Evolutionary conservation across 331 rosid species (phyloP).

Genomic region (Quercus phellos): DNA sequence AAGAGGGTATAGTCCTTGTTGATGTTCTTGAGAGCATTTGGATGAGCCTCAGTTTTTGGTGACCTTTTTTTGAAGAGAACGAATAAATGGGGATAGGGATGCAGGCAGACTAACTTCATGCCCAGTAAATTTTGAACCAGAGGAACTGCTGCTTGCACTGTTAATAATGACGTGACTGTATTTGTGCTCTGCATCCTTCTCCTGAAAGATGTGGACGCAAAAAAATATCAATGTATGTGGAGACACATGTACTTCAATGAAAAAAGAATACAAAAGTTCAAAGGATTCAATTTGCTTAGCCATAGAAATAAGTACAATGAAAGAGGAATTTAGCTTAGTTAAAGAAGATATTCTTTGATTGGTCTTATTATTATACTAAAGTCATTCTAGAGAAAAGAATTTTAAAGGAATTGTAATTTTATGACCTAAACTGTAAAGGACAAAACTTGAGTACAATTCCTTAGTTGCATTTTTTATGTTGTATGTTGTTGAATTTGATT

Average conservation of each 20-base stretch:
- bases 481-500: no score
- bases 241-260: not conserved
- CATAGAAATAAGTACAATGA: not conserved
- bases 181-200: constrained; percentile 22
- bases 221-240: not conserved
- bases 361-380: not conserved
- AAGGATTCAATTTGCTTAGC: not conserved
- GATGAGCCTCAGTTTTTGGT: constrained; percentile 64
- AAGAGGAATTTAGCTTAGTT: no score
- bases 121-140: constrained; percentile 21
- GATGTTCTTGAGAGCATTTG: constrained; percentile 55
- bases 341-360: not conserved
- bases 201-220: constrained; percentile 21
- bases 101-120: constrained; percentile 23
- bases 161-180: constrained; percentile 26
- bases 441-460: no score
- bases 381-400: not conserved
- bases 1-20: constrained; percentile 48
- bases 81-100: constrained; percentile 44
- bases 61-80: constrained; percentile 26
- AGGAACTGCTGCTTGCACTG: constrained; percentile 34
- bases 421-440: no score
- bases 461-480: no score
- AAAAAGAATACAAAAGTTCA: not conserved
- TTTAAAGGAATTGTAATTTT: not conserved